These are phyloP conservation scores for Camellia lanceoleosa DNA, from an alignment of 148 eudicot genomes.

Conservation along the genomic window DNA sequence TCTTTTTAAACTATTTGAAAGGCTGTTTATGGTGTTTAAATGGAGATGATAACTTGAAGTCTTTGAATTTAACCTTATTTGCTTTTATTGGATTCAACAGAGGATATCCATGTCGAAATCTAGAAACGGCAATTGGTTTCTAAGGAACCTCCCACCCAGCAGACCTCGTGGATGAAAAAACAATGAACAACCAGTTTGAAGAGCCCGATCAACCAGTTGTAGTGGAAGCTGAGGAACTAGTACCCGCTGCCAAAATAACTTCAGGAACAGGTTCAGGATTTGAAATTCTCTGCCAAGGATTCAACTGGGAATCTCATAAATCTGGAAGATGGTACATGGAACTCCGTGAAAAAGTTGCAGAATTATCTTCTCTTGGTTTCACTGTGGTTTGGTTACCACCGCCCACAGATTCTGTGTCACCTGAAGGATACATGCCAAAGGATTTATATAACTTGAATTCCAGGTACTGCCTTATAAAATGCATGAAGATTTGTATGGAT, in stretches of 20 bases:
- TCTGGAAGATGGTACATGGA: slow-evolving; percentile 91
- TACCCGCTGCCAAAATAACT: slow-evolving; percentile 34
- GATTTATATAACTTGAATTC: slow-evolving; percentile 94
- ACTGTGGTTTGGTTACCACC: slow-evolving; percentile 95
- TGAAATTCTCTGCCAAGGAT: slow-evolving; percentile 91
- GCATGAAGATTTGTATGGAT: neutral
- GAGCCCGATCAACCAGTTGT: slow-evolving; percentile 36
- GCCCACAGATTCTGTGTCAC: slow-evolving; percentile 95
- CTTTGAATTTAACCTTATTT: too few relatives aligned
- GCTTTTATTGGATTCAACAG: slow-evolving; percentile 30
- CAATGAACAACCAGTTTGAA: too few relatives aligned
- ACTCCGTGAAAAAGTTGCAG: slow-evolving; percentile 59
- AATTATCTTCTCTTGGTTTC: slow-evolving; percentile 77
- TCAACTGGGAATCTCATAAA: slow-evolving; percentile 97
- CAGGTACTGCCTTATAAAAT: slow-evolving; percentile 45
- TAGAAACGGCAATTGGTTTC: slow-evolving; percentile 76
- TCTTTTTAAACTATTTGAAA: too few relatives aligned
- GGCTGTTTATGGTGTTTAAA: too few relatives aligned
- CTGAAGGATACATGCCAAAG: slow-evolving; percentile 98
- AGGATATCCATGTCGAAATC: slow-evolving; percentile 76
- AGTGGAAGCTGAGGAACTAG: slow-evolving; percentile 39
- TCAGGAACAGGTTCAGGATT: slow-evolving; percentile 93
- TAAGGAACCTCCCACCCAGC: slow-evolving; percentile 73
- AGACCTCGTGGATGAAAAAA: slow-evolving; percentile 56
- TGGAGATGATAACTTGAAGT: too few relatives aligned